Evolutionary conservation across 1,139 yeast species (phyloP).

Genomic region (Debaryomyces fabryi): DNA sequence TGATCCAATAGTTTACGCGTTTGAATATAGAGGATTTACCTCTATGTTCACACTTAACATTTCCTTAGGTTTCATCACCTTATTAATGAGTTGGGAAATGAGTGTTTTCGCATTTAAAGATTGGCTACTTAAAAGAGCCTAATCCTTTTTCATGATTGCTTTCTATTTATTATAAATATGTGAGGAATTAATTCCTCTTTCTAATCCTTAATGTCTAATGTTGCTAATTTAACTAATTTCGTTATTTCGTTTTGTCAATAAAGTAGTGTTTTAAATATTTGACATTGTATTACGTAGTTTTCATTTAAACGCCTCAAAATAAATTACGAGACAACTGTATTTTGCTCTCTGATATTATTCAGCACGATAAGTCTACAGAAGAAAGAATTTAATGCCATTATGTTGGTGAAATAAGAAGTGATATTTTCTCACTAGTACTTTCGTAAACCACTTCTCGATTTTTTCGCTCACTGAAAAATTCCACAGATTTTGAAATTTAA

Average conservation of each 20-base stretch:
- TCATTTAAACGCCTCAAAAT: no score
- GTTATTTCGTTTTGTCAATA: background rate
- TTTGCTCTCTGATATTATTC: background rate
- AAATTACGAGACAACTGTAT: no score
- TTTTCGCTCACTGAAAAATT: conserved; percentile 2
- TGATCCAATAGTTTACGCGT: conserved; percentile 77
- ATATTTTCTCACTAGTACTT: background rate
- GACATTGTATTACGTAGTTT: background rate
- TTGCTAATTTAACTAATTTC: background rate
- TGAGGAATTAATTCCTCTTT: background rate
- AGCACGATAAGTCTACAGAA: background rate
- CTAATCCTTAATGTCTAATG: background rate
- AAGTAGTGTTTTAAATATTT: background rate
- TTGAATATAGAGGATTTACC: conserved; percentile 84
- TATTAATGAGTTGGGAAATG: conserved; percentile 94
- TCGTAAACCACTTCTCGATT: background rate
- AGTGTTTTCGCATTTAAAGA: conserved; percentile 64
- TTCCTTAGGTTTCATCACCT: conserved; percentile 73
- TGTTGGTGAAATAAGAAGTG: background rate
- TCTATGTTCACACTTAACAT: conserved; percentile 90
- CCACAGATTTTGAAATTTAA: background rate
- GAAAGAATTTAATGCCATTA: background rate
- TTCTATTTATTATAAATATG: background rate
- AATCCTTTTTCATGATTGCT: background rate
- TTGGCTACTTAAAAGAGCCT: conserved; percentile 35